Percentiles rank a stretch among this genome's conserved stretches.
These are phyloP conservation scores for Vicia villosa DNA, from an alignment of 306 rosid species.

Conservation along the genomic window DNA sequence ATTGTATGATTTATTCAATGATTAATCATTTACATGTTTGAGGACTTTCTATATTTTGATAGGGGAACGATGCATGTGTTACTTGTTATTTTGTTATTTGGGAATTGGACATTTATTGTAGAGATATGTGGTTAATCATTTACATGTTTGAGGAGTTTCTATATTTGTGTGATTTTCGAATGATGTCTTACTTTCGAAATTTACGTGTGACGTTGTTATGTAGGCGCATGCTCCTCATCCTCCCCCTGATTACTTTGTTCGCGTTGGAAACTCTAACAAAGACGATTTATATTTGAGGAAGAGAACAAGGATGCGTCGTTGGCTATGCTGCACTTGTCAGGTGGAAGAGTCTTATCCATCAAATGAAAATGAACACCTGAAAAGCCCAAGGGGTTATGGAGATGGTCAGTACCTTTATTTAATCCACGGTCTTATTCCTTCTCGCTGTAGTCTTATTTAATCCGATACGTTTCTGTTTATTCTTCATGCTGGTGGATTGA, in stretches of 20 bases:
- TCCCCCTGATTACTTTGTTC: slow-evolving; percentile 72
- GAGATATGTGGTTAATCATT: neutral
- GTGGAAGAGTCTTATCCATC: slow-evolving; percentile 78
- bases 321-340: slow-evolving; percentile 90
- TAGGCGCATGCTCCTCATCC: slow-evolving; percentile 79
- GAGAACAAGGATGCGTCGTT: slow-evolving; percentile 85
- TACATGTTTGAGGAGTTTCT: slow-evolving; percentile 14
- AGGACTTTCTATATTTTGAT: too few species aligned
- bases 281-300: slow-evolving; percentile 61
- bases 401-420: slow-evolving; percentile 62
- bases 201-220: too few species aligned
- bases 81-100: slow-evolving; percentile 15
- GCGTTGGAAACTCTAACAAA: slow-evolving; percentile 45
- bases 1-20: too few species aligned
- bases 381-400: slow-evolving; percentile 70
- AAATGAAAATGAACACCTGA: slow-evolving; percentile 73
- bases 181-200: too few species aligned
- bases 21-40: too few species aligned
- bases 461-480: too few species aligned
- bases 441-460: too few species aligned
- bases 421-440: too few species aligned
- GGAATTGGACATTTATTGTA: neutral
- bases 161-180: too few species aligned
- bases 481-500: too few species aligned
- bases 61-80: too few species aligned